These are phyloP conservation scores for Xylaria hypoxylon DNA, from an alignment of 2,329 filamentous ascomycete species.

Conservation along the genomic window DNA sequence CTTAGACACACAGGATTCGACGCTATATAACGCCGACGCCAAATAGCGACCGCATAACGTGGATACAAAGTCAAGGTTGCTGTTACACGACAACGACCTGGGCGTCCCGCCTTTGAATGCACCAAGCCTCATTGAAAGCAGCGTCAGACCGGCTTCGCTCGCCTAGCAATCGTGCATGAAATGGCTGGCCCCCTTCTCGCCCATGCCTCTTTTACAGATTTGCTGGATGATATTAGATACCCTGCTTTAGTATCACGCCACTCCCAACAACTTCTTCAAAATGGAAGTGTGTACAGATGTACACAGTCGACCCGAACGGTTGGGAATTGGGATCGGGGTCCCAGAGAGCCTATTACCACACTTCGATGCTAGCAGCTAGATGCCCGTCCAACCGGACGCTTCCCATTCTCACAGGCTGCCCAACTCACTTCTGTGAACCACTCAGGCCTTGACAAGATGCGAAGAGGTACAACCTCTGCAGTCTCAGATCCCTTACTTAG, in stretches of 20 bases:
- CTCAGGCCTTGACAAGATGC: constrained; percentile 15
- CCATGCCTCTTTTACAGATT: constrained; percentile 21
- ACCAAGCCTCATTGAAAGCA: constrained; percentile 28
- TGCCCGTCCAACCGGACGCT: constrained; percentile 31
- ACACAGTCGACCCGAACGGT: constrained; percentile 32
- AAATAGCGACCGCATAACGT: constrained; percentile 10
- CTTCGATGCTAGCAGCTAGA: constrained; percentile 17
- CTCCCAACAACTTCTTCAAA: constrained; percentile 19
- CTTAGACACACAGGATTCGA: constrained; percentile 21
- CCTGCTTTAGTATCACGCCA: constrained; percentile 28
- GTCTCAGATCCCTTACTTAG: constrained; percentile 32
- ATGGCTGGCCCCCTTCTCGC: constrained; percentile 19
- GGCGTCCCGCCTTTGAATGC: constrained; percentile 15
- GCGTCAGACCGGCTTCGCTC: constrained; percentile 24
- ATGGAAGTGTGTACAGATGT: constrained; percentile 23
- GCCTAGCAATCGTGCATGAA: constrained; percentile 31
- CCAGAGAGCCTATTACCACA: constrained; percentile 23
- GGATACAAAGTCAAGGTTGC: constrained; percentile 22
- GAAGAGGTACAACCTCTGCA: constrained; percentile 18
- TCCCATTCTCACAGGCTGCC: constrained; percentile 25
- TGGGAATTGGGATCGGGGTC: constrained; percentile 31
- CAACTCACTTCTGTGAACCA: constrained; percentile 19
- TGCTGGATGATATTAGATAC: constrained; percentile 22
- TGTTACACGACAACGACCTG: constrained; percentile 35
- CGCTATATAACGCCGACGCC: constrained; percentile 13